Evolutionary conservation across 106 monocot genomes (phyloP).

Genomic region (Hemerocallis citrina): DNA sequence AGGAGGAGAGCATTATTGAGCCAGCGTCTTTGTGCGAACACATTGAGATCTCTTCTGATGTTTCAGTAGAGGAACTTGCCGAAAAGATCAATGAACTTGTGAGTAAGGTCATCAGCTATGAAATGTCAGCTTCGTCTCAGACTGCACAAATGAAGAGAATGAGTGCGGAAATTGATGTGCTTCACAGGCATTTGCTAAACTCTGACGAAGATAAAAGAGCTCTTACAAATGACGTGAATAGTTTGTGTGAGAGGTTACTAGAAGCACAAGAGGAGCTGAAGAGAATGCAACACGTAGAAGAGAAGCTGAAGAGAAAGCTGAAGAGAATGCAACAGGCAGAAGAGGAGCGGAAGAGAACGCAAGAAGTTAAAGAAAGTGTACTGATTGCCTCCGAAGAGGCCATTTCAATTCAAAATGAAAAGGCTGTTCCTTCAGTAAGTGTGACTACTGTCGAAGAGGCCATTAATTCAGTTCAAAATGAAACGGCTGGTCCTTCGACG

Average conservation of each 20-base stretch:
- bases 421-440: no score
- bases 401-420: no score
- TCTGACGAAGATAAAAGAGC: slow-evolving; percentile 34
- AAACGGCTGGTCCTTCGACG: no score
- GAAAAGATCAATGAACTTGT: slow-evolving; percentile 65
- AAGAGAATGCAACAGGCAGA: no score
- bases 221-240: slow-evolving; percentile 7
- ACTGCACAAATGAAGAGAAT: slow-evolving; percentile 39
- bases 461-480: no score
- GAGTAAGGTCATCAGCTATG: slow-evolving; percentile 40
- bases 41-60: slow-evolving; percentile 28
- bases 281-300: slow-evolving; percentile 4
- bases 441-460: no score
- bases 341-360: no score
- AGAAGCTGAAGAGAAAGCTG: no score
- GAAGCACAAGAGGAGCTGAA: slow-evolving; percentile 20
- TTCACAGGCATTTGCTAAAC: slow-evolving; percentile 21
- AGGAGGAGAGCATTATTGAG: not conserved
- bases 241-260: slow-evolving; percentile 22
- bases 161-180: slow-evolving; percentile 21
- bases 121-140: slow-evolving; percentile 45
- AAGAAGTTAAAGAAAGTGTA: no score
- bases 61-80: slow-evolving; percentile 40
- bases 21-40: no score
- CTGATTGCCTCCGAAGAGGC: no score